phyloP scores from a whole-genome alignment of 805 yeast genomes.

The Candida sonorensis region DNA sequence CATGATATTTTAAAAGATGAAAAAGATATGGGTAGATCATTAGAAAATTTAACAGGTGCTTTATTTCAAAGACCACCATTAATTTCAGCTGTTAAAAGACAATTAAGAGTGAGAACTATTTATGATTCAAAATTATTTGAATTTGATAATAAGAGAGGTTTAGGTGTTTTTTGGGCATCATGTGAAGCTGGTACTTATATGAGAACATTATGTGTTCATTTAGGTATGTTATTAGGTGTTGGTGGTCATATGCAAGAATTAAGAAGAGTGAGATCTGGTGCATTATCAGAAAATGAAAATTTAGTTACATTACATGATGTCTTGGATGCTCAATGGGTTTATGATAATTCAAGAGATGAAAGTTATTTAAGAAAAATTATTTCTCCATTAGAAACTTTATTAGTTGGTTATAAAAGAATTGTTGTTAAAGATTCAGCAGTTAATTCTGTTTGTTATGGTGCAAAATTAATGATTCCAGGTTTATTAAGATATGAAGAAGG shows the following conservation, averaged over 20 bases:
- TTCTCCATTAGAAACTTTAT: conserved; percentile 89
- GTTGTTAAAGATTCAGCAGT: conserved; percentile 92
- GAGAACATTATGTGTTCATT: conserved; percentile 98
- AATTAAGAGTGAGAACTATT: conserved; percentile 95
- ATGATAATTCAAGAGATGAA: conserved; percentile 96
- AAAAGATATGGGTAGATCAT: conserved; percentile 73
- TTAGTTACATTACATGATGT: conserved; percentile 96
- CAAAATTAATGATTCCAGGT: conserved; percentile 98
- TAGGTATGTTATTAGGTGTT: conserved; percentile 96
- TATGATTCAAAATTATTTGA: conserved; percentile 94
- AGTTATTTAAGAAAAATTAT: conserved; percentile 88
- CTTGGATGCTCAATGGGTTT: conserved; percentile 96
- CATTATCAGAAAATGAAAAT: conserved; percentile 82
- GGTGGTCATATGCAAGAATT: conserved; percentile 99
- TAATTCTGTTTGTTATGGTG: conserved; percentile 97
- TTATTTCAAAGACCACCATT: conserved; percentile 98
- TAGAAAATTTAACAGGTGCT: conserved; percentile 97
- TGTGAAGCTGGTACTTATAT: conserved; percentile 99
- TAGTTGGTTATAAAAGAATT: conserved; percentile 93
- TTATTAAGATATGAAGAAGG: conserved; percentile 95
- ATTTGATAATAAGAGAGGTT: conserved; percentile 92
- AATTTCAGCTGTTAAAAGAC: conserved; percentile 98
- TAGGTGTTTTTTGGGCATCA: conserved; percentile 98
- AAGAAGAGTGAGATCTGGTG: conserved; percentile 98
- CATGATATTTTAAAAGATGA: conserved; percentile 91